Base-by-base conservation (phyloP, 1,284 basidiomycete species). In the Coniferiporia weirii region DNA sequence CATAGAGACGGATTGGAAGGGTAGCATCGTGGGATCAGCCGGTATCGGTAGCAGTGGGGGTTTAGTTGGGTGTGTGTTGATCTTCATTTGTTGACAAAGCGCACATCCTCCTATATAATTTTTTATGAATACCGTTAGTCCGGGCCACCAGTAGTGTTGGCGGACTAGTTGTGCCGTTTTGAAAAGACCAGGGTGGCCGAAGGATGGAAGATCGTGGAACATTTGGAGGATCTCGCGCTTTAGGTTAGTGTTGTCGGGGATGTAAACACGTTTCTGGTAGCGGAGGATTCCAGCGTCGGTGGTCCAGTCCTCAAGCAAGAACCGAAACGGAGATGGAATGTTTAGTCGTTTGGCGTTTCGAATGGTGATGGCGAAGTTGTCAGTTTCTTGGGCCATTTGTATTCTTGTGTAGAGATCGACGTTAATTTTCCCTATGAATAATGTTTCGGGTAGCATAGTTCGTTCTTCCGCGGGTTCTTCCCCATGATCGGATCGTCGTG, bases 161-260 rank as follows among this genome's bases (percentile, higher is more conserved):
- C n/a, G n/a, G n/a, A n/a, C n/a, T n/a, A n/a, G n/a, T n/a, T n/a
- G n/a, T n/a, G n/a, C n/a, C n/a, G 75, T 81, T 57, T 73, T 75
- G 1, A 56, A 64, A 2, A 65, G 57, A 0, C 81, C 79, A 0
- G 70, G 75, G 62, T 83, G 80, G 3, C 80, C 73, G 2, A 63
- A 60, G 0, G 67, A 34, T 0, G n/a, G 15, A 0, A 67, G 53
- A 53, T 78, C 69, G 56, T 79, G 71, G 55, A 71, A 62, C 0
- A 57, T 9, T 15, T 59, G 22, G 1, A 73, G 50, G 6, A 73
- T 69, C 3, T 62, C 20, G 12, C 63, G 52, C 10, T 66, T 13
- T 0, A 75, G 47, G 6, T 62, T 63, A 2, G 36, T 8, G 19
- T 67, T 60, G 0, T 54, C 15, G 0, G 67, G 70, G 0, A 73